Evolutionary conservation across 2,329 filamentous ascomycete species (phyloP), one percentile per base, ranked within the genome.

Genomic region (Stachybotrys echinatus): DNA sequence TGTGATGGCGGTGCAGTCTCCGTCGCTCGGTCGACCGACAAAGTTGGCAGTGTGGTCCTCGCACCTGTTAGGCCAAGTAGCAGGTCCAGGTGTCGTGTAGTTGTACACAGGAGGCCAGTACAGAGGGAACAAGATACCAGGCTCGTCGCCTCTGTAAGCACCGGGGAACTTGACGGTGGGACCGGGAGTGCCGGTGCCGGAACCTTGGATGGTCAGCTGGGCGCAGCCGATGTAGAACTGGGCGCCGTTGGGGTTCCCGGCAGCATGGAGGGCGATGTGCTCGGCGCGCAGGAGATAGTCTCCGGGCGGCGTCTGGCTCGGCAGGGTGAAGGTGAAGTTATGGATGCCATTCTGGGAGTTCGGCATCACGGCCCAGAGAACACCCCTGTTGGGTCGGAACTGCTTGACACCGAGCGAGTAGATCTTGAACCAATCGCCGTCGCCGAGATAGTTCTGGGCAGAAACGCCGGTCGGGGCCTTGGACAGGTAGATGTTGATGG

Each of bases 371-470:
- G 40, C 40, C 40, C 40, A 42, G 12, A 42, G 40, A 22, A 42
- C 40, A 42, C 40, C 40, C 40, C 20, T n/a, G 40, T 42, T 42
- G 6, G 40, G 40, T 19, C 40, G 40, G 40, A 42, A 42, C n/a
- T 42, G 40, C 40, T 18, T n/a, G 40, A 42, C 40, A 20, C 40
- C 40, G 18, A 42, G 40, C 14, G 40, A 12, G 40, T 42, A 42
- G 40, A 42, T 42, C 40, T 42, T 42, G 40, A 42, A 42, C 40
- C 40, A 42, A 12, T 42, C 40, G 40, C 40, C 40, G n/a, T 42
- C 40, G 21, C 40, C 40, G 5, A 12, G 40, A 19, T 42, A 42
- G 40, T 42, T 42, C 40, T 42, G 40, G 40, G 40, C 40, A 20
- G 40, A 4, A 14, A 42, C 40, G 3, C 40, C 40, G 20, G 40